phyloP scores from a whole-genome alignment of 2,329 filamentous ascomycete genomes.

The Cylindrodendrum hubeiense region DNA sequence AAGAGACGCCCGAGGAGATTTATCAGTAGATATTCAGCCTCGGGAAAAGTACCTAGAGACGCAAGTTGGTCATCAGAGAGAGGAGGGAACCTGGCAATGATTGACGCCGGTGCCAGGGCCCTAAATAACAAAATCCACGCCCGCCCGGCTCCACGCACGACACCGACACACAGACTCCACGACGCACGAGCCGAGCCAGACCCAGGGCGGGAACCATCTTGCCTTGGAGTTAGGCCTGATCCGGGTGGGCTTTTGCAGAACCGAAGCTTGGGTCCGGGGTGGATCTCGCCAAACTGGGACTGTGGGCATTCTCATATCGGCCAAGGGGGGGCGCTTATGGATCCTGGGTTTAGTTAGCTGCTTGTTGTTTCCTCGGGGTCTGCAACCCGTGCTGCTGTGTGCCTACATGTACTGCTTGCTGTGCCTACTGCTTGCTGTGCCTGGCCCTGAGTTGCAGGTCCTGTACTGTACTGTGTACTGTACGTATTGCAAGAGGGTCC shows the following conservation, averaged over 20 bases:
- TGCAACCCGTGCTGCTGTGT: too few relatives aligned
- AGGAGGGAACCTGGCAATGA: background rate
- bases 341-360: too few relatives aligned
- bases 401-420: too few relatives aligned
- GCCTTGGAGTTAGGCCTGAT: background rate
- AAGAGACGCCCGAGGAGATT: background rate
- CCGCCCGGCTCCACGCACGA: slow-evolving; percentile 14
- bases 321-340: too few relatives aligned
- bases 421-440: too few relatives aligned
- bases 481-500: background rate
- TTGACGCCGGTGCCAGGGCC: slow-evolving; percentile 14
- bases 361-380: too few relatives aligned
- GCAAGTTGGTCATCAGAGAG: background rate
- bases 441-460: too few relatives aligned
- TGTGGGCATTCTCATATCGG: slow-evolving; percentile 2
- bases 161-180: slow-evolving; percentile 6
- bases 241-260: background rate
- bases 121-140: slow-evolving; percentile 14
- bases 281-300: slow-evolving; percentile 11
- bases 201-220: slow-evolving; percentile 23
- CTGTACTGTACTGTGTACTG: background rate
- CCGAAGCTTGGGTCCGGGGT: slow-evolving; percentile 8
- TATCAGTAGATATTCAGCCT: background rate
- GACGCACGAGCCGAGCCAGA: slow-evolving; percentile 20
- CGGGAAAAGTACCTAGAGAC: background rate